Conservation (phyloP, 108 stramenopile genomes). For the Nannochloropsis granulata region DNA sequence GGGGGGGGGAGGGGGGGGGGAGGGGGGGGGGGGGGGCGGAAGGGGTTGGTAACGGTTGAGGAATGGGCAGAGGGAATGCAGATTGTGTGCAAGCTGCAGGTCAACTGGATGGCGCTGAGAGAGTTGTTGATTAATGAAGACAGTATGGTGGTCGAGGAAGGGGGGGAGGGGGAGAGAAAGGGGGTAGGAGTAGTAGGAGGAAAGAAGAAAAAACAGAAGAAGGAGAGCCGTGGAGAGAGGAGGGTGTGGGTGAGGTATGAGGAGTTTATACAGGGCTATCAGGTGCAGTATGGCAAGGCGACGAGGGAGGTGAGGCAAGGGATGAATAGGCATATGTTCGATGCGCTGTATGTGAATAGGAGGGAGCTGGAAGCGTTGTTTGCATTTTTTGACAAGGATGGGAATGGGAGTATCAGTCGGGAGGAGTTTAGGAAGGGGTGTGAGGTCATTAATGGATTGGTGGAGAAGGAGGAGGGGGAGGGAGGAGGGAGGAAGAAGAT, state of each 20-base stretch:
- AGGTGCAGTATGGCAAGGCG: neutral
- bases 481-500: conserved; percentile 24
- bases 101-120: neutral
- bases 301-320: neutral
- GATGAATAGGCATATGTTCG: neutral
- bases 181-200: neutral
- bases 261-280: neutral
- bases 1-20: neutral
- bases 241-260: neutral
- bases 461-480: neutral
- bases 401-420: conserved; percentile 33
- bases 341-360: conserved; percentile 35
- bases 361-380: conserved; percentile 40
- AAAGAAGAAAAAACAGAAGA: neutral
- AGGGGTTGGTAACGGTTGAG: neutral
- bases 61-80: neutral
- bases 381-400: conserved; percentile 35
- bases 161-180: neutral
- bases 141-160: neutral
- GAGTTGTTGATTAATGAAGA: neutral
- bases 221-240: neutral
- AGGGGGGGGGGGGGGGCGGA: neutral
- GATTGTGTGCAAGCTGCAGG: neutral
- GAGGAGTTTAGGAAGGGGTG: conserved; percentile 33
- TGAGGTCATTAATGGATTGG: neutral